A percentile compares a stretch with the other conserved stretches of the same genome.
phyloP scores from a whole-genome alignment of 2,329 filamentous ascomycete genomes.

The Neofusicoccum ribis region DNA sequence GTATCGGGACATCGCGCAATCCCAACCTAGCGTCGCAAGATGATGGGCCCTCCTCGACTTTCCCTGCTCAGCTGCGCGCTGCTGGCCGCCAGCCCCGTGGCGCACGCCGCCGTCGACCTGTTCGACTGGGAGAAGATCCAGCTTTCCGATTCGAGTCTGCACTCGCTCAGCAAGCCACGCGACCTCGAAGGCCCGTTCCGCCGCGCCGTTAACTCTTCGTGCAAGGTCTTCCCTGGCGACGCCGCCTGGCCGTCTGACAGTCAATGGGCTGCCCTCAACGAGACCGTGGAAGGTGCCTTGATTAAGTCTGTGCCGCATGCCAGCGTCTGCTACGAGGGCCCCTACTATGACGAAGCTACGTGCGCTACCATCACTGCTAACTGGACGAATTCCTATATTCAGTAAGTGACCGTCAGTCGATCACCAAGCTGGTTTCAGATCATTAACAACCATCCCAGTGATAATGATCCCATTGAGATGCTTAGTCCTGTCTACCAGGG shows the following conservation, averaged over 20 bases:
- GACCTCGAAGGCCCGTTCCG: not conserved
- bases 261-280: slow-evolving; percentile 51
- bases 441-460: not conserved
- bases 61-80: slow-evolving; percentile 3
- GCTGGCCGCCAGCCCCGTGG: slow-evolving; percentile 7
- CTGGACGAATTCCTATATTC: slow-evolving; percentile 34
- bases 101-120: not conserved
- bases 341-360: slow-evolving; percentile 32
- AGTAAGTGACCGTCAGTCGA: not conserved
- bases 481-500: slow-evolving; percentile 40
- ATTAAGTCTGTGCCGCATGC: slow-evolving; percentile 48
- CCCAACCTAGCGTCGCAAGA: not conserved
- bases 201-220: slow-evolving; percentile 27
- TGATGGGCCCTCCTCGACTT: not conserved
- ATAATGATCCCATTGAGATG: slow-evolving; percentile 35
- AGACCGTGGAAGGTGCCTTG: slow-evolving; percentile 45
- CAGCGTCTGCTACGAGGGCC: slow-evolving; percentile 46
- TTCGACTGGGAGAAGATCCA: slow-evolving; percentile 15
- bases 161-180: not conserved
- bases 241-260: slow-evolving; percentile 50
- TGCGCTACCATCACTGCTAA: slow-evolving; percentile 26
- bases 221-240: slow-evolving; percentile 52
- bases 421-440: no score
- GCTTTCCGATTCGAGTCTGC: not conserved
- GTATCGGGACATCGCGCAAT: slow-evolving; percentile 5